Conservation (phyloP, 202 grass and related monocot species). For the Digitaria exilis region DNA sequence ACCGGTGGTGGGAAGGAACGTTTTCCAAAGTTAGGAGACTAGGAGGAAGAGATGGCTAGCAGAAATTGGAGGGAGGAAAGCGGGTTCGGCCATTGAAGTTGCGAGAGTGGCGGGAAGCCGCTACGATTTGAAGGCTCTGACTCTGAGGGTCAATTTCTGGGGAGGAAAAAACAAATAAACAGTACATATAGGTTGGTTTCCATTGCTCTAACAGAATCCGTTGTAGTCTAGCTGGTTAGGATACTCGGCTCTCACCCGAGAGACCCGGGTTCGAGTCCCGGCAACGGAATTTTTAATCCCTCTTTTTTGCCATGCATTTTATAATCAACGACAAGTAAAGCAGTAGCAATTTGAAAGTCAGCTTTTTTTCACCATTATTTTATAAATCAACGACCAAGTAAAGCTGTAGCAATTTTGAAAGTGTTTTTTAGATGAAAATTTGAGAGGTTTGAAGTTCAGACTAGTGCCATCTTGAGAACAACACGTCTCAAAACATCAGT, state of each 20-base stretch:
- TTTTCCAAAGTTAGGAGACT: constrained; percentile 49
- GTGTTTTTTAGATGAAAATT: neutral
- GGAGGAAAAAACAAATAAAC: too few relatives aligned
- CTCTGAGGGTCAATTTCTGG: too few relatives aligned
- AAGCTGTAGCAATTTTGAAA: neutral
- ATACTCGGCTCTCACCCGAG: constrained; percentile 77
- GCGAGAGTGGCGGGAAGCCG: constrained; percentile 56
- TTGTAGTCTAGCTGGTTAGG: constrained; percentile 77
- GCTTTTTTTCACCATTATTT: neutral
- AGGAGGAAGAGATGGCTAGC: constrained; percentile 25
- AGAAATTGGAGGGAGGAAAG: neutral
- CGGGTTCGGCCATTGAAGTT: constrained; percentile 1
- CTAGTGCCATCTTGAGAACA: neutral
- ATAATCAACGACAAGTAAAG: too few relatives aligned
- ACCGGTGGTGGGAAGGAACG: neutral
- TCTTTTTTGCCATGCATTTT: too few relatives aligned
- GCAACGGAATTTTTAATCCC: constrained; percentile 61
- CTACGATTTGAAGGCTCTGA: too few relatives aligned
- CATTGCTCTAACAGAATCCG: neutral
- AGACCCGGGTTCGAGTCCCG: constrained; percentile 76
- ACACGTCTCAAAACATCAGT: neutral
- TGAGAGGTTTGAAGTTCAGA: neutral
- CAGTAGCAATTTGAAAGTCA: too few relatives aligned
- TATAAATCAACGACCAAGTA: neutral
- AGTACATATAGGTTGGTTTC: neutral